Percentiles rank a stretch among this genome's conserved stretches.
Evolutionary conservation across 2,329 filamentous ascomycete genomes (phyloP).

Genomic region (Diaporthe citri): DNA sequence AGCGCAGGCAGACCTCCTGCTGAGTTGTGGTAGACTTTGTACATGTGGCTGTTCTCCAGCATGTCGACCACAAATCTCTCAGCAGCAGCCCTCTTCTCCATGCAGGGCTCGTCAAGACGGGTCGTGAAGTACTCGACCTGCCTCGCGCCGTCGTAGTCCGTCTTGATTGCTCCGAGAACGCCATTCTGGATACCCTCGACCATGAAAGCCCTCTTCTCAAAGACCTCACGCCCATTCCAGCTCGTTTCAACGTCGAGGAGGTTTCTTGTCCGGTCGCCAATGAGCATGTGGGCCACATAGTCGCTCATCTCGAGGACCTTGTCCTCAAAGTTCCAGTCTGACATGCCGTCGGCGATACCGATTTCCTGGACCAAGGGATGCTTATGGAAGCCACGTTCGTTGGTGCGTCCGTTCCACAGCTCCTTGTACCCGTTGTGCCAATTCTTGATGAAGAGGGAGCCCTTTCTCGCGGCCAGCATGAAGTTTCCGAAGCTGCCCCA

Average conservation of each 20-base stretch:
- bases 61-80: conserved; percentile 33
- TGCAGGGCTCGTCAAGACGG: not conserved
- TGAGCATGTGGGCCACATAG: conserved; percentile 27
- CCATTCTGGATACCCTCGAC: conserved; percentile 15
- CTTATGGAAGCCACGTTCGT: conserved; percentile 47
- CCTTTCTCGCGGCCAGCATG: conserved; percentile 53
- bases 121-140: conserved; percentile 29
- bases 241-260: not conserved
- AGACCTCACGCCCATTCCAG: conserved; percentile 8
- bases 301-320: conserved; percentile 27
- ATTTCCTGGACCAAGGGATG: conserved; percentile 35
- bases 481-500: conserved; percentile 35
- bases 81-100: conserved; percentile 26
- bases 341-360: conserved; percentile 11
- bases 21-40: conserved; percentile 22
- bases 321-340: conserved; percentile 14
- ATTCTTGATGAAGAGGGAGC: conserved; percentile 56
- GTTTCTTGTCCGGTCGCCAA: conserved; percentile 15
- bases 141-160: conserved; percentile 18
- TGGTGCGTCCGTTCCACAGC: conserved; percentile 51
- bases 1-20: conserved; percentile 9
- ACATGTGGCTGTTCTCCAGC: conserved; percentile 28
- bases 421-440: conserved; percentile 56
- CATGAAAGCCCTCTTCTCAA: conserved; percentile 9
- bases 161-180: conserved; percentile 4